These are phyloP conservation scores for Tausonia pullulans DNA, from an alignment of 1,284 basidiomycete genomes.

Conservation along the genomic window DNA sequence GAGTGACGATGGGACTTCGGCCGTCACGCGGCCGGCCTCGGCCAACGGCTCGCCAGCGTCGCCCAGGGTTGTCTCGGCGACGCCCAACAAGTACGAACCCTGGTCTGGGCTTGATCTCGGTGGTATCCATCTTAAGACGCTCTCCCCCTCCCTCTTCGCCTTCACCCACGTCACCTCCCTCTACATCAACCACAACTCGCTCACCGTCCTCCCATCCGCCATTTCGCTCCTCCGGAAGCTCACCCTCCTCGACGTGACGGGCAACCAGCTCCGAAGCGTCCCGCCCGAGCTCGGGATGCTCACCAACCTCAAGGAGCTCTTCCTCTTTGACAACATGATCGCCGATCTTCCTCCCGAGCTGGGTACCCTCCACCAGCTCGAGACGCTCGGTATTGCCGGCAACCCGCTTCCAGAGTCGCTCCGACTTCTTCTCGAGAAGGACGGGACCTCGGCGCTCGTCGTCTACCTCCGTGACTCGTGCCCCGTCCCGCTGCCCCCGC, in stretches of 20 bases:
- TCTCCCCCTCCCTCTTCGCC: constrained; percentile 75
- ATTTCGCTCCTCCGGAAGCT: constrained; percentile 77
- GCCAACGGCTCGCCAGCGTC: constrained; percentile 16
- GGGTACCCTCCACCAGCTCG: constrained; percentile 83
- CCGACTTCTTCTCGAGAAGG: constrained; percentile 76
- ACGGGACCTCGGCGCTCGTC: constrained; percentile 80
- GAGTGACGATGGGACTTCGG: constrained; percentile 21
- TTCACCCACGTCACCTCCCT: constrained; percentile 87
- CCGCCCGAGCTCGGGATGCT: constrained; percentile 88
- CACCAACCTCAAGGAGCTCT: constrained; percentile 78
- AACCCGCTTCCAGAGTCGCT: constrained; percentile 77
- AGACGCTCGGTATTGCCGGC: constrained; percentile 87
- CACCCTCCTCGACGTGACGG: constrained; percentile 83
- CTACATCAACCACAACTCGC: constrained; percentile 93
- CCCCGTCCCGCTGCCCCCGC: constrained; percentile 69
- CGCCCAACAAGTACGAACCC: constrained; percentile 23
- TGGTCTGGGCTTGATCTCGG: constrained; percentile 97
- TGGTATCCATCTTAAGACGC: constrained; percentile 81
- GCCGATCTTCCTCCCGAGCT: constrained; percentile 74
- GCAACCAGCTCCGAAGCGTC: constrained; percentile 67
- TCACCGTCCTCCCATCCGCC: constrained; percentile 67
- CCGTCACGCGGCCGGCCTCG: constrained; percentile 18
- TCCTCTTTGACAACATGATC: constrained; percentile 91
- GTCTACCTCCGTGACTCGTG: constrained; percentile 78
- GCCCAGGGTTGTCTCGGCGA: constrained; percentile 14